phyloP scores from a whole-genome alignment of 2,329 filamentous ascomycete genomes.

The Diplocarpon mali region DNA sequence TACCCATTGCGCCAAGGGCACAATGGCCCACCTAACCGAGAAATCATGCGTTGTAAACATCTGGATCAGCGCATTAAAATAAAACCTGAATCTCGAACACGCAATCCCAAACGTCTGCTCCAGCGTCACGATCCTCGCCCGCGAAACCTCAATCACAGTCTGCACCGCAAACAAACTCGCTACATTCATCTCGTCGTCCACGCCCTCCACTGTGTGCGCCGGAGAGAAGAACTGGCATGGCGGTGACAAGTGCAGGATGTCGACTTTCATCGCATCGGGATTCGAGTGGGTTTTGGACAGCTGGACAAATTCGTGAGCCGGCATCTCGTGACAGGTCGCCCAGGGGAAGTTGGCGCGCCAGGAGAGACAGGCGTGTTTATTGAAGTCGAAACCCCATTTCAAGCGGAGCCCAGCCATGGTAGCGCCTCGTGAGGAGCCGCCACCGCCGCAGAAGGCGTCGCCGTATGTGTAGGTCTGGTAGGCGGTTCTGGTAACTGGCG shows the following conservation, averaged over 20 bases:
- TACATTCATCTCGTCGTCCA: slow-evolving; percentile 56
- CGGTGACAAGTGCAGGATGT: slow-evolving; percentile 64
- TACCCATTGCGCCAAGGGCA: slow-evolving; percentile 39
- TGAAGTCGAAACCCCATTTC: slow-evolving; percentile 53
- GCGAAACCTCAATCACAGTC: slow-evolving; percentile 43
- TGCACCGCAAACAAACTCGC: slow-evolving; percentile 44
- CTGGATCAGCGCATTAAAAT: slow-evolving; percentile 48
- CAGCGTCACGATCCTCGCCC: slow-evolving; percentile 61
- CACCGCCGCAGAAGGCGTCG: slow-evolving; percentile 64
- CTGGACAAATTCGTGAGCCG: slow-evolving; percentile 39
- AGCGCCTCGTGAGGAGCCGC: slow-evolving; percentile 59
- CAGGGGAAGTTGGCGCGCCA: slow-evolving; percentile 22
- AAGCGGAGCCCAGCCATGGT: slow-evolving; percentile 45
- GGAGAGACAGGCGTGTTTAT: slow-evolving; percentile 13
- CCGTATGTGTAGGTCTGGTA: slow-evolving; percentile 52
- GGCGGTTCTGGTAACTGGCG: slow-evolving; percentile 12
- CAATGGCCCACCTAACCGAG: slow-evolving; percentile 56
- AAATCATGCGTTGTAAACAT: slow-evolving; percentile 57
- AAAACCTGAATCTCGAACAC: slow-evolving; percentile 38
- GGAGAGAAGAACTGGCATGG: slow-evolving; percentile 70
- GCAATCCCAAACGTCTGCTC: slow-evolving; percentile 69
- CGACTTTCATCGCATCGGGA: slow-evolving; percentile 35
- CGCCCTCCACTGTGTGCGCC: slow-evolving; percentile 50
- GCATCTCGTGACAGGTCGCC: slow-evolving; percentile 36
- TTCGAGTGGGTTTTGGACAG: slow-evolving; percentile 4